These are phyloP conservation scores for Candida quercuum DNA, from an alignment of 805 yeast genomes.

Conservation along the genomic window DNA sequence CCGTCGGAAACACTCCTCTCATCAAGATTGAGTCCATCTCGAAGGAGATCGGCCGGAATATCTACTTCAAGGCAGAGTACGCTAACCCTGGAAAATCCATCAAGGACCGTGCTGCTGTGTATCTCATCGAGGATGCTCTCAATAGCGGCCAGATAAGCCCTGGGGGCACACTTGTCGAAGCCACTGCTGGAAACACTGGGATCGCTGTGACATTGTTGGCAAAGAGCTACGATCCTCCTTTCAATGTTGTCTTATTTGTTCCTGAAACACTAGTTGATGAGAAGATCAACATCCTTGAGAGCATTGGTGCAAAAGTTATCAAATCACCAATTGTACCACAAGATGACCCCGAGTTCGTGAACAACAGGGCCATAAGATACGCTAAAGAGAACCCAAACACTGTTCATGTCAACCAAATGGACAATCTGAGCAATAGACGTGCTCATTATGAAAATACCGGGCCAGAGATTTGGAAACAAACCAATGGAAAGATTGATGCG, in stretches of 20 bases:
- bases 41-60: constrained; percentile 59
- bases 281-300: constrained; percentile 51
- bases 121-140: constrained; percentile 60
- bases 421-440: constrained; percentile 68
- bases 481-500: constrained; percentile 45
- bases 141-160: constrained; percentile 45
- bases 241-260: constrained; percentile 63
- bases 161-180: constrained; percentile 70
- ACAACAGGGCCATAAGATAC: constrained; percentile 25
- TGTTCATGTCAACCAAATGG: constrained; percentile 78
- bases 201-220: constrained; percentile 72
- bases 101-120: constrained; percentile 73
- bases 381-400: constrained; percentile 39
- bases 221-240: constrained; percentile 20
- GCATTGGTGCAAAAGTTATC: constrained; percentile 58
- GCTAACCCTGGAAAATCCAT: constrained; percentile 80
- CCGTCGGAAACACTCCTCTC: constrained; percentile 68
- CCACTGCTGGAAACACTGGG: constrained; percentile 85
- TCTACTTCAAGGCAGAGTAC: constrained; percentile 69
- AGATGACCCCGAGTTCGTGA: constrained; percentile 42
- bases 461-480: constrained; percentile 70
- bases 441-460: constrained; percentile 68
- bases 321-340: constrained; percentile 63
- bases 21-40: constrained; percentile 59
- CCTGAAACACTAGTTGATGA: constrained; percentile 76